Percentiles rank a stretch among this genome's conserved stretches.
Evolutionary conservation across 1,139 yeast species (phyloP).

Genomic region (Yamadazyma jaroonii): DNA sequence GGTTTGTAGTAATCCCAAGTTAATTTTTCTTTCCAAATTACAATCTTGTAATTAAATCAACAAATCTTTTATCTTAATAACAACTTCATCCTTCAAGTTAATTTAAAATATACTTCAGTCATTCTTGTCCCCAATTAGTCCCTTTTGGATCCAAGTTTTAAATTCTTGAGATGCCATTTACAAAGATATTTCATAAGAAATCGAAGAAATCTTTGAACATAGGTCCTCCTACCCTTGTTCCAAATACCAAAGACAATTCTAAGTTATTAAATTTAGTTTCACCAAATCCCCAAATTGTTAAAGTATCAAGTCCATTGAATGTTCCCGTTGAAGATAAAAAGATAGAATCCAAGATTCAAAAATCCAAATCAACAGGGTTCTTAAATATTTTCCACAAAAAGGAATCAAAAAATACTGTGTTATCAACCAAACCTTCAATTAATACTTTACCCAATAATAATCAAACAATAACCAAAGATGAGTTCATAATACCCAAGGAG

Average conservation of each 20-base stretch:
- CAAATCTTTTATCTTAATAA: too few relatives aligned
- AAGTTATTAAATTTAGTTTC: not conserved
- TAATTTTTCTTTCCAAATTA: too few relatives aligned
- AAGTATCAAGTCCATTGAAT: not conserved
- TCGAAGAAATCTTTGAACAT: not conserved
- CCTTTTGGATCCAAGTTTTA: too few relatives aligned
- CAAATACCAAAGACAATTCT: not conserved
- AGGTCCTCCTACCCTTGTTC: not conserved
- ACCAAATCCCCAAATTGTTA: constrained; percentile 1
- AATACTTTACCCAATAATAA: too few relatives aligned
- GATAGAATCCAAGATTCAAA: constrained; percentile 1
- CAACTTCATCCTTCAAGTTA: too few relatives aligned
- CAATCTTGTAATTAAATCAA: too few relatives aligned
- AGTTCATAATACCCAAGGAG: too few relatives aligned
- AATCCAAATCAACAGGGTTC: constrained; percentile 8
- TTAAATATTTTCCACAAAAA: constrained; percentile 5
- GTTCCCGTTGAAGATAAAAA: not conserved
- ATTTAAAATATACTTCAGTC: too few relatives aligned
- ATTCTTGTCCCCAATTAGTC: too few relatives aligned
- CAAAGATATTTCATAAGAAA: constrained; percentile 5
- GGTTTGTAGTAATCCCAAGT: too few relatives aligned
- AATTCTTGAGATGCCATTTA: constrained; percentile 1
- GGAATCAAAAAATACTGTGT: not conserved
- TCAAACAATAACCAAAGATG: too few relatives aligned
- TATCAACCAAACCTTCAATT: too few relatives aligned